Evolutionary conservation across 1,284 basidiomycete genomes (phyloP), one percentile per base, ranked within the genome.

Genomic region (Pseudozyma tsukubaensis): DNA sequence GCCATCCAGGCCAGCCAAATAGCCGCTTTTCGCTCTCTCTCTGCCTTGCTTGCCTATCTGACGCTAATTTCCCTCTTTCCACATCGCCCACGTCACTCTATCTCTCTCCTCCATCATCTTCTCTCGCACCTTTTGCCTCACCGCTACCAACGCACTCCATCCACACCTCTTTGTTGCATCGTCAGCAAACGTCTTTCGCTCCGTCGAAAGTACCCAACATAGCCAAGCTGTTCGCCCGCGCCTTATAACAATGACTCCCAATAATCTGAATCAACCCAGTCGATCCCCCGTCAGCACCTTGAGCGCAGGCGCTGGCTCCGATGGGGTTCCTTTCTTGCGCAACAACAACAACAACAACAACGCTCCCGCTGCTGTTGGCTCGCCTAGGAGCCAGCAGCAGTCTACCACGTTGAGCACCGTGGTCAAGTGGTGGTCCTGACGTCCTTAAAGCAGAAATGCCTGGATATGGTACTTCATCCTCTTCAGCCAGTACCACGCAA

Each of bases 351-450:
- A 24, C 44, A 34, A 4, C 44, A 29, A 32, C 60, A 50, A 40
- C 35, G 19, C 19, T 32, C 16, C 44, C 50, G 45, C 53, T 56
- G 63, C 67, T 64, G 72, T 53, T 71, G 67, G 57, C 67, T 74
- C 62, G 39, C 48, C 59, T 45, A 54, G 64, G 21, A 52, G 57
- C 59, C 59, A 68, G 62, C 69, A 72, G 69, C 68, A 74, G 64
- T 66, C 63, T 32, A 68, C 76, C 70, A 71, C 76, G 61, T 64
- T 74, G 65, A 64, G 68, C 72, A 62, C 72, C 53, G 72, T 75
- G 65, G 76, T 77, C 59, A 77, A 74, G 69, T 77, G 76, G 76
- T 77, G 76, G 72, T 59, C 68, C 68, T 77, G 72, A 76, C 73
- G 73, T 76, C 62, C 62, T 72, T 50, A 70, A 71, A 65, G 62